Evolutionary conservation across 192 early-diverging fungal species (phyloP).

Genomic region (Coemansia sp.): DNA sequence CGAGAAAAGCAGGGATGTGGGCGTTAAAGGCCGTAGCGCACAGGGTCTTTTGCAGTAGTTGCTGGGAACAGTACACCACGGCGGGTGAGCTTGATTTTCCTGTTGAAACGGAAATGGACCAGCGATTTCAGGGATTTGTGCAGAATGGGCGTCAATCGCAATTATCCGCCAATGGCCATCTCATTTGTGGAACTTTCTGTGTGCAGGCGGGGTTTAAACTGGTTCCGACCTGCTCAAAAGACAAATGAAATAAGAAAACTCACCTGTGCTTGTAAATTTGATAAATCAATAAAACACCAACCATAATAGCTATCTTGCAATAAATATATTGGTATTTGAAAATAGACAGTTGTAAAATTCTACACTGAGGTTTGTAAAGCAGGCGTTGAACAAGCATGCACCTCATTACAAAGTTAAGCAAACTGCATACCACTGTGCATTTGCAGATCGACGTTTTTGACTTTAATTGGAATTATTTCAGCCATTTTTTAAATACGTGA

Average conservation of each 20-base stretch:
- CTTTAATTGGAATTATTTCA: background rate
- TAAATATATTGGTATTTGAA: background rate
- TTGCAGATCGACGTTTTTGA: background rate
- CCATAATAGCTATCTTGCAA: background rate
- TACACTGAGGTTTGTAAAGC: background rate
- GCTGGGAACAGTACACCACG: background rate
- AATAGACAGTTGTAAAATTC: background rate
- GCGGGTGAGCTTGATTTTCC: too few relatives aligned
- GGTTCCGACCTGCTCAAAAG: background rate
- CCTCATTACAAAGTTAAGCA: background rate
- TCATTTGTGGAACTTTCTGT: background rate
- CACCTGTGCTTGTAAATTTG: background rate
- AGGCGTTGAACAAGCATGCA: background rate
- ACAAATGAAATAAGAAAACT: background rate
- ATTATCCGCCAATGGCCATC: too few relatives aligned
- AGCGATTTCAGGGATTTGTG: too few relatives aligned
- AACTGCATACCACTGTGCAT: background rate
- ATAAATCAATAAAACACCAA: background rate
- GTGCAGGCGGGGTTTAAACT: background rate
- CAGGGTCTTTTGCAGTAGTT: background rate
- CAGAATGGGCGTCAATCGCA: too few relatives aligned
- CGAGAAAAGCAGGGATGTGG: too few relatives aligned
- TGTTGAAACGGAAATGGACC: too few relatives aligned
- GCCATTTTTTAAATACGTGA: background rate
- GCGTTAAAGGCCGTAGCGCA: too few relatives aligned